phyloP scores from a whole-genome alignment of 306 rosid species.

The Lupinus albus region DNA sequence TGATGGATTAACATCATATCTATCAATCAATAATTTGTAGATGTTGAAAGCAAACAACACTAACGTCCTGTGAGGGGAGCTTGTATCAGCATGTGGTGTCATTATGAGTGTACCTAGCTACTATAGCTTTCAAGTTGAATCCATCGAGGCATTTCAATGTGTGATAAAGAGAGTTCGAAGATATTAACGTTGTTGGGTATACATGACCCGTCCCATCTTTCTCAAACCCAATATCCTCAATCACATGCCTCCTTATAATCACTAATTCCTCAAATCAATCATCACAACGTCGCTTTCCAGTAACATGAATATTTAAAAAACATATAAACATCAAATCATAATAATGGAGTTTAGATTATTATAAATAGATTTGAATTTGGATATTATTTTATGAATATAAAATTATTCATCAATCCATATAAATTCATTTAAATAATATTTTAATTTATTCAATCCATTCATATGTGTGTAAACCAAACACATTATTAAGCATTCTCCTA shows the following conservation, averaged over 20 bases:
- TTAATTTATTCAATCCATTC: no score
- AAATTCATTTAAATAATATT: no score
- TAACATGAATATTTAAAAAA: neutral
- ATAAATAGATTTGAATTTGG: no score
- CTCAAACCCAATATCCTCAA: neutral
- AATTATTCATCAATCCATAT: no score
- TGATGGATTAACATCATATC: neutral
- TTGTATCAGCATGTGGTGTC: conserved; percentile 32
- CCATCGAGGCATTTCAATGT: conserved; percentile 36
- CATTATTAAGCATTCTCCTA: no score
- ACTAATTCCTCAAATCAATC: neutral
- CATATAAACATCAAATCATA: neutral
- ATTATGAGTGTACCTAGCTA: conserved; percentile 1
- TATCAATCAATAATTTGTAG: neutral
- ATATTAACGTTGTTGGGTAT: conserved; percentile 50
- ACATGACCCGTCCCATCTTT: conserved; percentile 40
- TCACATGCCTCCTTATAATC: conserved; percentile 11
- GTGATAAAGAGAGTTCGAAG: conserved; percentile 49
- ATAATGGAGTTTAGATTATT: no score
- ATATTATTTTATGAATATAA: no score
- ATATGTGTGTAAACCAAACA: no score
- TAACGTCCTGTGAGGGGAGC: conserved; percentile 7
- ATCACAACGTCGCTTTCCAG: no score
- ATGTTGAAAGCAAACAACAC: conserved; percentile 35
- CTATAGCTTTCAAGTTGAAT: neutral